These are phyloP conservation scores for Colletotrichum navitas DNA, from an alignment of 2,329 filamentous ascomycete genomes.

Conservation along the genomic window DNA sequence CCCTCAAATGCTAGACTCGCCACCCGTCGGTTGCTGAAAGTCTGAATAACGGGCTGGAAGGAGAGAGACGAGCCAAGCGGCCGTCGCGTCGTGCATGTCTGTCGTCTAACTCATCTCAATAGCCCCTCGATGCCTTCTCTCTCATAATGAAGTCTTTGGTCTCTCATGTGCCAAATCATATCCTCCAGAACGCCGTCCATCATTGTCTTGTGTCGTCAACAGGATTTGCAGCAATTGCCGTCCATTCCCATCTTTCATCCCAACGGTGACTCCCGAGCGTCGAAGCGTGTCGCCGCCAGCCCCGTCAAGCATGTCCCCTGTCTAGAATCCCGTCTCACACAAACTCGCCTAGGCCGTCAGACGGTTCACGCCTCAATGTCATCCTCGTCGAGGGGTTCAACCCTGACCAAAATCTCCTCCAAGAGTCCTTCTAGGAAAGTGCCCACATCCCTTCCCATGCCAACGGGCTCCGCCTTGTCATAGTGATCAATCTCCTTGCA, in stretches of 20 bases:
- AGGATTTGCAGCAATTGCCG: constrained; percentile 6
- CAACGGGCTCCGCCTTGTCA: constrained; percentile 88
- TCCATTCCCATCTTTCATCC: constrained; percentile 19
- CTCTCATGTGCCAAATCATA: background rate
- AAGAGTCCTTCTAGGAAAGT: constrained; percentile 92
- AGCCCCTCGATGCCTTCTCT: background rate
- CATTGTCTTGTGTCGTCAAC: background rate
- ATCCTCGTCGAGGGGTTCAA: constrained; percentile 88
- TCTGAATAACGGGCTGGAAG: constrained; percentile 7
- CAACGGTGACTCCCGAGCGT: constrained; percentile 13
- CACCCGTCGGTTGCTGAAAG: constrained; percentile 2
- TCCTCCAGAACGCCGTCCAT: constrained; percentile 20
- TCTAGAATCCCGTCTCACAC: constrained; percentile 24
- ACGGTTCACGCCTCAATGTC: constrained; percentile 51
- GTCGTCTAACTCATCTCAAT: constrained; percentile 2
- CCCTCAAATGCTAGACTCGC: constrained; percentile 4
- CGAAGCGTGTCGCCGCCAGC: constrained; percentile 8
- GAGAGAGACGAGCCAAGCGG: constrained; percentile 5
- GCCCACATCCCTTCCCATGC: constrained; percentile 91
- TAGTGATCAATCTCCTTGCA: constrained; percentile 92
- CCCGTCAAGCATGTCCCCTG: constrained; percentile 13
- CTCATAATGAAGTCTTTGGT: constrained; percentile 14
- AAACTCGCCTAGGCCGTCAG: constrained; percentile 29
- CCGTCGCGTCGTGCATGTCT: constrained; percentile 21
- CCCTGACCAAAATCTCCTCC: constrained; percentile 92